These are phyloP conservation scores for Carex pumila DNA, from an alignment of 176 grass and related monocot genomes.

Conservation along the genomic window DNA sequence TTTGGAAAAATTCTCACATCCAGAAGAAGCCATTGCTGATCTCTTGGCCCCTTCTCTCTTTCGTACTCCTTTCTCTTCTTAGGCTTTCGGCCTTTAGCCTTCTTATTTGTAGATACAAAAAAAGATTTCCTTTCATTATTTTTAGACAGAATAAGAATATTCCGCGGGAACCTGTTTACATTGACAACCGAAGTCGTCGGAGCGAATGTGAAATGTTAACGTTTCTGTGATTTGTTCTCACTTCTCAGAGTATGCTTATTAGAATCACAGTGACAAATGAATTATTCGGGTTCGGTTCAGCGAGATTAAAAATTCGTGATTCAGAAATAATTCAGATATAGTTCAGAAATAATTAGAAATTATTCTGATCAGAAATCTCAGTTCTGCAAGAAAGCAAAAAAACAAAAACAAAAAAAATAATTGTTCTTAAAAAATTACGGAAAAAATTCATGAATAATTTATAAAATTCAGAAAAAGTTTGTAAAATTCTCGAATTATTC, in stretches of 20 bases:
- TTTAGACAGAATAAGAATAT: neutral
- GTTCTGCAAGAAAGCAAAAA: no score
- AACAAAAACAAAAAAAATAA: no score
- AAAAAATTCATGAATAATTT: no score
- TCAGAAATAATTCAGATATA: no score
- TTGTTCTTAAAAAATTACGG: no score
- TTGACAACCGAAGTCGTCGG: neutral
- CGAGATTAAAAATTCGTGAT: no score
- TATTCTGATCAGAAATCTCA: no score
- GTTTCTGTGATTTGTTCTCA: neutral
- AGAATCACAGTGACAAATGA: no score
- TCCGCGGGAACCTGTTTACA: neutral
- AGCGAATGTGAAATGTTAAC: neutral
- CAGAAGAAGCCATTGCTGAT: slow-evolving; percentile 7
- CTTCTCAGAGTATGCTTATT: neutral
- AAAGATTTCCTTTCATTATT: neutral
- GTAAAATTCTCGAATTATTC: no score
- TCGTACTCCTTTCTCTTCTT: neutral
- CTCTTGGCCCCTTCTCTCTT: neutral
- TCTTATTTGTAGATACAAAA: neutral
- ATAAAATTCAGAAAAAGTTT: no score
- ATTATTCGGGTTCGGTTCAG: no score
- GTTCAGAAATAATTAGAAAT: no score
- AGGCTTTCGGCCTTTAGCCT: neutral
- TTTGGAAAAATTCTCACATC: neutral